phyloP scores from a whole-genome alignment of 2,329 filamentous ascomycete genomes.

The Colletotrichum agaves region DNA sequence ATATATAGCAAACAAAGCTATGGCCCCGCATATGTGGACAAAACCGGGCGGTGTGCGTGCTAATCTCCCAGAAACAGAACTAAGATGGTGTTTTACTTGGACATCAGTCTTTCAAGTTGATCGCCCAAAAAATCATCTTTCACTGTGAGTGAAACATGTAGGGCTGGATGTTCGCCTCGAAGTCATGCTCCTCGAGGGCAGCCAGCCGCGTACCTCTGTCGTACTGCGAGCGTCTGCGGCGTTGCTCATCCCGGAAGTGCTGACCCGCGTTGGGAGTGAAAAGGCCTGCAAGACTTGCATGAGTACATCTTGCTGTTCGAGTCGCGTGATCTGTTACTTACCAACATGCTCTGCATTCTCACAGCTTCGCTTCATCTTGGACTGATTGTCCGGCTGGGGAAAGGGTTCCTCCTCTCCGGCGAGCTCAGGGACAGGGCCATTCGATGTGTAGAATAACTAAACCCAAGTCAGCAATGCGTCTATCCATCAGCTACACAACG shows the following conservation, averaged over 20 bases:
- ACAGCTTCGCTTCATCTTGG: constrained; percentile 87
- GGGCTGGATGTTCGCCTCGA: constrained; percentile 55
- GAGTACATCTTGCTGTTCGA: not conserved
- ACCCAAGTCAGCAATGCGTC: constrained; percentile 6
- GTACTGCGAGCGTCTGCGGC: constrained; percentile 79
- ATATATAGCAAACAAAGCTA: constrained; percentile 32
- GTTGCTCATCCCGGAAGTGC: constrained; percentile 79
- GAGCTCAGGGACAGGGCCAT: constrained; percentile 58
- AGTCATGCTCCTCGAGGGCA: constrained; percentile 71
- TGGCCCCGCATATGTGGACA: constrained; percentile 14
- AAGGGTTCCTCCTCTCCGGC: constrained; percentile 80
- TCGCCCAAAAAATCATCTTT: constrained; percentile 31
- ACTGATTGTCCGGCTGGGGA: constrained; percentile 82
- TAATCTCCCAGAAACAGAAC: not conserved
- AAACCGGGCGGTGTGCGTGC: constrained; percentile 1
- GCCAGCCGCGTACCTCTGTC: constrained; percentile 83
- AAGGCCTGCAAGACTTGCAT: constrained; percentile 63
- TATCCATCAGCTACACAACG: not conserved
- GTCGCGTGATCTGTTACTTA: constrained; percentile 51
- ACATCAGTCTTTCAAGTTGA: constrained; percentile 1
- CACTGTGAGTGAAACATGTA: constrained; percentile 39
- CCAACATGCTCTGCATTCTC: constrained; percentile 89
- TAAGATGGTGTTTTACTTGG: not conserved
- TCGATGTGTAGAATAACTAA: constrained; percentile 64
- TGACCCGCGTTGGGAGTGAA: constrained; percentile 84